Evolutionary conservation across 768 basidiomycete species (phyloP).

Genomic region (Russula olivacea): DNA sequence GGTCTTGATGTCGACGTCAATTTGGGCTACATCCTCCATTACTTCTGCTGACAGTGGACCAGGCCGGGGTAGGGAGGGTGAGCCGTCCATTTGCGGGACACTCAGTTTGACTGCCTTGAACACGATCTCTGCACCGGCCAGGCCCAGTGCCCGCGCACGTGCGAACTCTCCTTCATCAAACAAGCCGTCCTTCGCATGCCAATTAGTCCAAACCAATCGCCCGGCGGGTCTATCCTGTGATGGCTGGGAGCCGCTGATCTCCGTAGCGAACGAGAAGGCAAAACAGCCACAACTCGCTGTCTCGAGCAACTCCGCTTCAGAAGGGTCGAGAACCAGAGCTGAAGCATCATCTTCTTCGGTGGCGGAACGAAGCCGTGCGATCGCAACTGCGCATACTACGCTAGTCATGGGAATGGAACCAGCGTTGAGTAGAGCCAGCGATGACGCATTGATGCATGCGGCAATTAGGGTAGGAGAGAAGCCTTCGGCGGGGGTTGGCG

Average conservation of each 20-base stretch:
- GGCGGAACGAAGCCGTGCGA: slow-evolving; percentile 36
- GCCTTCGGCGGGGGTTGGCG: slow-evolving; percentile 23
- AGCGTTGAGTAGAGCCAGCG: slow-evolving; percentile 61
- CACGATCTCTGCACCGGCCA: slow-evolving; percentile 40
- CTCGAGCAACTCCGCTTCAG: slow-evolving; percentile 36
- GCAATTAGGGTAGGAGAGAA: slow-evolving; percentile 39
- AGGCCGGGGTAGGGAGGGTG: not conserved
- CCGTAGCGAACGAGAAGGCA: slow-evolving; percentile 44
- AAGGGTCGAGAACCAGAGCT: slow-evolving; percentile 48
- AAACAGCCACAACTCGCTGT: slow-evolving; percentile 55
- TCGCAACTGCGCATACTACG: slow-evolving; percentile 62
- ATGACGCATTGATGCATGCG: slow-evolving; percentile 64
- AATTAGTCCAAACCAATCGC: slow-evolving; percentile 51
- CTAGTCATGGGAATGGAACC: slow-evolving; percentile 70
- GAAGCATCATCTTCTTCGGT: slow-evolving; percentile 25
- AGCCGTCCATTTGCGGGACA: slow-evolving; percentile 28
- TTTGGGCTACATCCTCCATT: slow-evolving; percentile 6
- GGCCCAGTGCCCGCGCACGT: slow-evolving; percentile 46
- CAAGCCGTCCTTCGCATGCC: slow-evolving; percentile 35
- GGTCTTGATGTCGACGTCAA: slow-evolving; percentile 8
- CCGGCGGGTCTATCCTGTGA: slow-evolving; percentile 22
- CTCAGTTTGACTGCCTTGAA: slow-evolving; percentile 46
- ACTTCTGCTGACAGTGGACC: not conserved
- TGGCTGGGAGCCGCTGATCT: not conserved
- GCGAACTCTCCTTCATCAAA: slow-evolving; percentile 41